A percentile compares a stretch with the other conserved stretches of the same genome.
Conservation (phyloP, 2,329 filamentous ascomycete genomes). For the Botrytis sinoallii region DNA sequence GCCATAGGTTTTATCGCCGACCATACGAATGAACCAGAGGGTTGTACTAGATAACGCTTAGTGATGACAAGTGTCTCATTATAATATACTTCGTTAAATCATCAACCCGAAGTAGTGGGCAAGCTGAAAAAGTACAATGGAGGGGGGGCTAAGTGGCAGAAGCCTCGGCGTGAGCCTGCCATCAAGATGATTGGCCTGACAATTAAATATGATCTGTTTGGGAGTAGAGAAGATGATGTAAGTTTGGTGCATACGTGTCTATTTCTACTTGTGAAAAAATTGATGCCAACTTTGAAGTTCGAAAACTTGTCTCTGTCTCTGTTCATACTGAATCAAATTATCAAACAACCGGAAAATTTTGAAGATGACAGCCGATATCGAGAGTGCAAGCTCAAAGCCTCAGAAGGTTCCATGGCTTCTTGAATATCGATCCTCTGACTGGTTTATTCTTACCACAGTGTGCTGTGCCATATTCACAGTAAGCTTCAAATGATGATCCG, state of each 20-base stretch:
- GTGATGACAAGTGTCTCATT: not conserved
- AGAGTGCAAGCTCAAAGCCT: slow-evolving; percentile 3
- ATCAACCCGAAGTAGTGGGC: slow-evolving; percentile 1
- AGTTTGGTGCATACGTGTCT: slow-evolving; percentile 3
- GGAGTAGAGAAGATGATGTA: slow-evolving; percentile 4
- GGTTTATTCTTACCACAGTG: slow-evolving; percentile 22
- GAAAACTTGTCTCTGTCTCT: not conserved
- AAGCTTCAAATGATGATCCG: not conserved
- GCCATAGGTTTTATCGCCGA: slow-evolving; percentile 6
- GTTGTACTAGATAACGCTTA: slow-evolving; percentile 1
- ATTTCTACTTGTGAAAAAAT: not conserved
- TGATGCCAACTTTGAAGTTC: not conserved
- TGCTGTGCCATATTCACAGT: slow-evolving; percentile 22
- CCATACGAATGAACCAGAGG: not conserved
- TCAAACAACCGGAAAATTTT: slow-evolving; percentile 1
- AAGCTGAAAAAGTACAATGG: slow-evolving; percentile 7
- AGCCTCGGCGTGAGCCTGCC: not conserved
- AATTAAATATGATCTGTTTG: not conserved
- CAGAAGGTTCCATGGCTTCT: slow-evolving; percentile 13
- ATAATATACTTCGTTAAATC: slow-evolving; percentile 4
- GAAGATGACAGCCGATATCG: slow-evolving; percentile 13
- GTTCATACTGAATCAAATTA: not conserved
- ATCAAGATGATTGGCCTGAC: not conserved
- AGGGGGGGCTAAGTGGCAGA: not conserved
- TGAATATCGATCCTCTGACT: slow-evolving; percentile 27